phyloP scores from a whole-genome alignment of 2,329 filamentous ascomycete species.

The Alternaria arborescens region DNA sequence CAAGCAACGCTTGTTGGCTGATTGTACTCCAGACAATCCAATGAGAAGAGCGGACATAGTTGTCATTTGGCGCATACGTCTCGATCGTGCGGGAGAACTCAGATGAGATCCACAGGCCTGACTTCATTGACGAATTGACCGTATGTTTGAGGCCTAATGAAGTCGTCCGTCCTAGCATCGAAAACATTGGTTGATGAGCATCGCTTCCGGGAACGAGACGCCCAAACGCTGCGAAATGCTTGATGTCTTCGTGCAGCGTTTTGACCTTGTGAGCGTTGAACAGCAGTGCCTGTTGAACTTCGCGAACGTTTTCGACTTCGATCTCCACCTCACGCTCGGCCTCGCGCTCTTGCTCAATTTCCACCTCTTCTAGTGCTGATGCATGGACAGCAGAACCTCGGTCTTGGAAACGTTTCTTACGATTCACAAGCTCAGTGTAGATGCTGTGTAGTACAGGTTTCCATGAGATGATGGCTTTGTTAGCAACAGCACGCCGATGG shows the following conservation, averaged over 20 bases:
- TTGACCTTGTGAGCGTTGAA: slow-evolving; percentile 55
- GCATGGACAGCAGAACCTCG: slow-evolving; percentile 56
- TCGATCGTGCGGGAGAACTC: slow-evolving; percentile 62
- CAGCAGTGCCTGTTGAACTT: slow-evolving; percentile 59
- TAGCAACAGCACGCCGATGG: slow-evolving; percentile 5
- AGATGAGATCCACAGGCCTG: slow-evolving; percentile 51
- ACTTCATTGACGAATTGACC: slow-evolving; percentile 19
- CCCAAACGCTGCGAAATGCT: slow-evolving; percentile 58
- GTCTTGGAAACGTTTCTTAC: slow-evolving; percentile 53
- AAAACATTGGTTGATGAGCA: slow-evolving; percentile 55
- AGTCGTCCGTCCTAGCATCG: slow-evolving; percentile 51
- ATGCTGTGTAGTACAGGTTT: slow-evolving; percentile 37
- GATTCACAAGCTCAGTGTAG: slow-evolving; percentile 48
- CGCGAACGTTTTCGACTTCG: slow-evolving; percentile 66
- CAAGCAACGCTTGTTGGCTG: slow-evolving; percentile 61
- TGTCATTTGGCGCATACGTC: slow-evolving; percentile 49
- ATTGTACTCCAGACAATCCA: slow-evolving; percentile 68
- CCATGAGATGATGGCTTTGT: slow-evolving; percentile 25
- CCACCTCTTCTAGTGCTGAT: slow-evolving; percentile 68
- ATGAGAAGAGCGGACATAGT: slow-evolving; percentile 61
- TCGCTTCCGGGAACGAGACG: slow-evolving; percentile 49
- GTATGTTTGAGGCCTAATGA: slow-evolving; percentile 48
- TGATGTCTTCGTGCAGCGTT: slow-evolving; percentile 59
- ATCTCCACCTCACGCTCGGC: slow-evolving; percentile 63
- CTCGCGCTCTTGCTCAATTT: slow-evolving; percentile 60